Evolutionary conservation across 2,329 filamentous ascomycete species (phyloP).

Genomic region (Didymella keratinophila): DNA sequence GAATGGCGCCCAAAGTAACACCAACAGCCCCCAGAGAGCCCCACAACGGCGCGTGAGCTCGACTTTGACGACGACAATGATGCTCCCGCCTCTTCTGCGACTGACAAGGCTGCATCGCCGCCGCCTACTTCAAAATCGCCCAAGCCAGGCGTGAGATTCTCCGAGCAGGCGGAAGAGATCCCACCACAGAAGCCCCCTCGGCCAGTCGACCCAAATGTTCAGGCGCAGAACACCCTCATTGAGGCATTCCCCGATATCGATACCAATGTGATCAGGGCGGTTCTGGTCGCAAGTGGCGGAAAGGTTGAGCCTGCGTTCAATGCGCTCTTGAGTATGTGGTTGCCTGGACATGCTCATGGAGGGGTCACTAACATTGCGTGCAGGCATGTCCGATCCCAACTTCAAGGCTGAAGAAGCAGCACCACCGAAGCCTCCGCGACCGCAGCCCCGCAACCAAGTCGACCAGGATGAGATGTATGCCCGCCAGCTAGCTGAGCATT

Average conservation of each 20-base stretch:
- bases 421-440: slow-evolving; percentile 83
- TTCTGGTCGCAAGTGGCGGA: slow-evolving; percentile 84
- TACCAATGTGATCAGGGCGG: slow-evolving; percentile 79
- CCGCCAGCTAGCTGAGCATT: slow-evolving; percentile 91
- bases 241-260: slow-evolving; percentile 94
- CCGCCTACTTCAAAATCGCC: slow-evolving; percentile 32
- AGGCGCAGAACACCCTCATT: slow-evolving; percentile 86
- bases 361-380: slow-evolving; percentile 24
- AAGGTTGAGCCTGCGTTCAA: slow-evolving; percentile 95
- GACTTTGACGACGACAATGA: slow-evolving; percentile 66
- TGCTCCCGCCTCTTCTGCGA: slow-evolving; percentile 44
- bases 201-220: slow-evolving; percentile 79
- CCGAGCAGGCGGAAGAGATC: slow-evolving; percentile 57
- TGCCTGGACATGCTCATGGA: not conserved
- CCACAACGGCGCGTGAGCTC: slow-evolving; percentile 63
- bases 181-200: slow-evolving; percentile 83
- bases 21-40: slow-evolving; percentile 41
- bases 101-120: slow-evolving; percentile 44
- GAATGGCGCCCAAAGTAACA: slow-evolving; percentile 4
- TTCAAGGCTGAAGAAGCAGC: slow-evolving; percentile 62
- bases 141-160: slow-evolving; percentile 58
- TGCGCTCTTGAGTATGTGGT: slow-evolving; percentile 77
- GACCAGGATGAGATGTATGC: slow-evolving; percentile 92
- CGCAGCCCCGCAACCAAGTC: slow-evolving; percentile 77
- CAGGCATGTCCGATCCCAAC: slow-evolving; percentile 63